Evolutionary conservation across 2,329 filamentous ascomycete species (phyloP).

Genomic region (Xylaria hypoxylon): DNA sequence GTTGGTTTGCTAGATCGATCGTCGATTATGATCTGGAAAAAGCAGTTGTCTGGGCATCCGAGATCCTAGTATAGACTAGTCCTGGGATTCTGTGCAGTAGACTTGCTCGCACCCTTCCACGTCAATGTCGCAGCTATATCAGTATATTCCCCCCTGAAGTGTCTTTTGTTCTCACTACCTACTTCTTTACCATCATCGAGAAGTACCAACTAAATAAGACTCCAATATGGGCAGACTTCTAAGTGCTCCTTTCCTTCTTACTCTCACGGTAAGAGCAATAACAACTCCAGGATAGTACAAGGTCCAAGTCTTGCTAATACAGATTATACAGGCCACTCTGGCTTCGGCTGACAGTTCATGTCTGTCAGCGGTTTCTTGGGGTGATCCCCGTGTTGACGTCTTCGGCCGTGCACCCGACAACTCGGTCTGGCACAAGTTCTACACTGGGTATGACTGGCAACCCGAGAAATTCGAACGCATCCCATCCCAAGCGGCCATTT

Average conservation of each 20-base stretch:
- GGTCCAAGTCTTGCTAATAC: constrained; percentile 1
- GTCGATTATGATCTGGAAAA: constrained; percentile 6
- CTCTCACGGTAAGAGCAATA: constrained; percentile 8
- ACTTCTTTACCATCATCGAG: background rate
- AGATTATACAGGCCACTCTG: constrained; percentile 6
- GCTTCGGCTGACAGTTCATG: constrained; percentile 16
- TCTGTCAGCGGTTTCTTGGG: constrained; percentile 32
- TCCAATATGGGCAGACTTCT: constrained; percentile 20
- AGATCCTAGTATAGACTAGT: background rate
- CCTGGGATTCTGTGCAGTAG: no score
- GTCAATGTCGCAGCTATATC: no score
- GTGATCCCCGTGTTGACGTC: constrained; percentile 36
- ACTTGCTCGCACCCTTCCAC: no score
- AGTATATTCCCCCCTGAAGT: background rate
- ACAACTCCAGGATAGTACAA: no score
- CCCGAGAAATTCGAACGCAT: constrained; percentile 38
- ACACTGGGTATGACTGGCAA: constrained; percentile 42
- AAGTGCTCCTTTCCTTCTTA: constrained; percentile 10
- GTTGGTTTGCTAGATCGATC: background rate
- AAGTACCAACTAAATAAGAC: background rate
- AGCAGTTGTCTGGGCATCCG: background rate
- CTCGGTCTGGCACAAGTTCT: constrained; percentile 39
- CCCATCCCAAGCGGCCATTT: constrained; percentile 26
- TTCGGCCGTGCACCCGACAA: constrained; percentile 29
- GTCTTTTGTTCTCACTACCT: background rate